Conservation (phyloP, 768 basidiomycete species). For the Tricholoma sp. region DNA sequence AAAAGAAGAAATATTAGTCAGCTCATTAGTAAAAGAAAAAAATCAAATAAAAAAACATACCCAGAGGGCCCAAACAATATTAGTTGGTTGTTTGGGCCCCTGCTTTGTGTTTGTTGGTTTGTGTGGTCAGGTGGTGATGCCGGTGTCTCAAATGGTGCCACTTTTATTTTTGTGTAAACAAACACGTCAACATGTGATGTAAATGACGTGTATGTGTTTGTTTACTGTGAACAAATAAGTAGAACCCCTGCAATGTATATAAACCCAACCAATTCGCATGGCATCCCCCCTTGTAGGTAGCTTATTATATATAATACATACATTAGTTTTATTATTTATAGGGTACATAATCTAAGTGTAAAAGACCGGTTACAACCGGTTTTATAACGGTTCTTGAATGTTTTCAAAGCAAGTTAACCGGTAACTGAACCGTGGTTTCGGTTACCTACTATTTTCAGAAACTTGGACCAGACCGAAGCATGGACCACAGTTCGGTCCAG, state of each 20-base stretch:
- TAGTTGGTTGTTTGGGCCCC: too few relatives aligned
- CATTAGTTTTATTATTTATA: neutral
- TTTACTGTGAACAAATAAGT: neutral
- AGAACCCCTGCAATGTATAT: neutral
- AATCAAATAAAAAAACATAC: too few relatives aligned
- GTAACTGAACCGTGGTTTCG: neutral
- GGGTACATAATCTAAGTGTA: neutral
- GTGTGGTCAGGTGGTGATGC: too few relatives aligned
- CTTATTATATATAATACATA: neutral
- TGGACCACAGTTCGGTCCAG: too few relatives aligned
- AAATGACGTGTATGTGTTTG: neutral
- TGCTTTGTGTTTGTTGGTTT: too few relatives aligned
- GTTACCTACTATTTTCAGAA: too few relatives aligned
- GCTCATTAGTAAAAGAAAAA: too few relatives aligned
- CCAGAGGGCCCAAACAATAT: too few relatives aligned
- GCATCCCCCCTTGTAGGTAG: neutral
- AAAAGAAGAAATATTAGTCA: too few relatives aligned
- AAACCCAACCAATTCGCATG: neutral
- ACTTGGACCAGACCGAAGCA: too few relatives aligned
- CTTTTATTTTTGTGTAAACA: neutral
- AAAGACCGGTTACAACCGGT: neutral
- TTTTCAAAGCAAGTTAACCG: neutral
- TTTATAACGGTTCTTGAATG: neutral
- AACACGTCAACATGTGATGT: neutral
- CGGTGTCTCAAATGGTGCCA: neutral